These are phyloP conservation scores for Trichomonascaceae sp. DNA, from an alignment of 1,139 yeast genomes.

Conservation along the genomic window DNA sequence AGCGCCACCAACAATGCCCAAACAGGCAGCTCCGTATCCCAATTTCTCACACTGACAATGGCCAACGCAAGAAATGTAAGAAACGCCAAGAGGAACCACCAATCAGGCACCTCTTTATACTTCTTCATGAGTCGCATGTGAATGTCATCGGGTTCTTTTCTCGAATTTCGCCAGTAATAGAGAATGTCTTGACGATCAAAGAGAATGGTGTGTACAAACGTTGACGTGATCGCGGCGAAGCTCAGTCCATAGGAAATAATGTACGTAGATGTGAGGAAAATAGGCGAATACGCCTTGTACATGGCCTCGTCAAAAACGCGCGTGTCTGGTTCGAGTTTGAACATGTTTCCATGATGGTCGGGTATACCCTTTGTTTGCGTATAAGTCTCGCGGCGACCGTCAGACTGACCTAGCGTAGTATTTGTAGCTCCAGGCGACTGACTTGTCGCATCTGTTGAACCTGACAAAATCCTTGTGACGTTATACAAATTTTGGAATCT, in stretches of 20 bases:
- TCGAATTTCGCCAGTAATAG: slow-evolving; percentile 32
- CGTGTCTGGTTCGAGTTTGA: slow-evolving; percentile 3
- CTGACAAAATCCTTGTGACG: slow-evolving; percentile 27
- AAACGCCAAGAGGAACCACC: slow-evolving; percentile 48
- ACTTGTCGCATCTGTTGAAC: not conserved
- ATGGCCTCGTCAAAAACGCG: slow-evolving; percentile 32
- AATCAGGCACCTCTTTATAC: slow-evolving; percentile 50
- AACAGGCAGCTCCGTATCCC: slow-evolving; percentile 30
- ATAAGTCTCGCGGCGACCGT: not conserved
- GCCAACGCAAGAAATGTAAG: slow-evolving; percentile 37
- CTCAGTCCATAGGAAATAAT: slow-evolving; percentile 49
- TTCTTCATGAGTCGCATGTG: slow-evolving; percentile 49
- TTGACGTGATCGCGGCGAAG: slow-evolving; percentile 51
- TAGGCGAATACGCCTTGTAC: slow-evolving; percentile 44
- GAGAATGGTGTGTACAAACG: slow-evolving; percentile 39
- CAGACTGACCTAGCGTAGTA: not conserved
- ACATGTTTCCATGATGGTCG: slow-evolving; percentile 11
- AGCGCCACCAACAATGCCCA: slow-evolving; percentile 47
- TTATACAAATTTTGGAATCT: slow-evolving; percentile 33
- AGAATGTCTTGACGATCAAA: slow-evolving; percentile 45
- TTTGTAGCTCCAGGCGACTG: slow-evolving; percentile 16
- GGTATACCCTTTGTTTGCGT: not conserved
- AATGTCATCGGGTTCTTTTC: slow-evolving; percentile 40
- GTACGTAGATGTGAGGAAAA: slow-evolving; percentile 51
- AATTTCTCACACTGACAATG: slow-evolving; percentile 33